phyloP scores from a whole-genome alignment of 2,329 filamentous ascomycete genomes.

The Fusarium redolens region DNA sequence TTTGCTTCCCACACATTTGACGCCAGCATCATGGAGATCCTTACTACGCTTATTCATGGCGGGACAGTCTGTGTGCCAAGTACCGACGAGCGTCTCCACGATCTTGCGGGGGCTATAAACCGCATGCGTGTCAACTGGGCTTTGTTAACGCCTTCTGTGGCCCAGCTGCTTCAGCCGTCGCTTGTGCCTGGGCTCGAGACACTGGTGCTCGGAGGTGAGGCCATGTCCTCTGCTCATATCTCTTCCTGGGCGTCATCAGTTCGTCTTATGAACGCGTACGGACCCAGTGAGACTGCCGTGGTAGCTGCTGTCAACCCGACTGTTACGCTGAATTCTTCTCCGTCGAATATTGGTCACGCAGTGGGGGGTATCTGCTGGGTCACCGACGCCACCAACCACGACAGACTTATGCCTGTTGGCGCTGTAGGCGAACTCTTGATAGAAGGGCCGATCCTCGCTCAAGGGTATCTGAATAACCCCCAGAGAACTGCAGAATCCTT shows the following conservation, averaged over 20 bases:
- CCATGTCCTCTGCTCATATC: conserved; percentile 36
- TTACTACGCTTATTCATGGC: conserved; percentile 36
- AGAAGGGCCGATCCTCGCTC: conserved; percentile 55
- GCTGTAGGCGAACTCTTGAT: conserved; percentile 51
- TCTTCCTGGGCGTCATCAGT: conserved; percentile 26
- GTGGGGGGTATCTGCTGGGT: conserved; percentile 42
- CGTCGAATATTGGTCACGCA: conserved; percentile 33
- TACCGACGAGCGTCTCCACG: conserved; percentile 52
- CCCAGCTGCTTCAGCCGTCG: conserved; percentile 21
- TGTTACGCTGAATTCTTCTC: not conserved
- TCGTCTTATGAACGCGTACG: conserved; percentile 37
- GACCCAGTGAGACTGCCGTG: conserved; percentile 36
- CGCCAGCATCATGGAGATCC: conserved; percentile 41
- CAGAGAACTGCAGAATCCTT: conserved; percentile 47
- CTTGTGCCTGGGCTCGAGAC: conserved; percentile 20
- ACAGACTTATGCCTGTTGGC: conserved; percentile 45
- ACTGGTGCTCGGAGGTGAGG: conserved; percentile 39
- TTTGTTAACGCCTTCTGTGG: conserved; percentile 35
- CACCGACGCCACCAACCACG: conserved; percentile 37
- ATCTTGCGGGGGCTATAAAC: conserved; percentile 40
- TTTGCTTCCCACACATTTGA: conserved; percentile 45
- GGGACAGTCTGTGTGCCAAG: conserved; percentile 50
- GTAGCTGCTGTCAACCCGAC: conserved; percentile 24
- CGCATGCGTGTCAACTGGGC: conserved; percentile 34
- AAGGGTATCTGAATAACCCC: conserved; percentile 60